phyloP scores from a whole-genome alignment of 176 grass and related monocot species.

The Ensete glaucum region DNA sequence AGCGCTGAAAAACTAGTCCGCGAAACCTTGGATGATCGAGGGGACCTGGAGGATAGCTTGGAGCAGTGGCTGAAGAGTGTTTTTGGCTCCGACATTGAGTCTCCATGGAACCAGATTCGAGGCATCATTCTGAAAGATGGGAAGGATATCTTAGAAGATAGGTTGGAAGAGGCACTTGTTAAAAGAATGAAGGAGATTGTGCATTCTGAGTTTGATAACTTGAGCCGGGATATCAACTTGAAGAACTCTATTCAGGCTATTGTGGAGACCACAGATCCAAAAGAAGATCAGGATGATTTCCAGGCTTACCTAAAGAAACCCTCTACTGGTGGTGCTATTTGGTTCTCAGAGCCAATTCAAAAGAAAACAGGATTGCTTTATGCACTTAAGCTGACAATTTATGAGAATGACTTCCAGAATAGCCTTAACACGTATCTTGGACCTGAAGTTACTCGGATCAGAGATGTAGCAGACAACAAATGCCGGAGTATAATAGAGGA shows the following conservation, averaged over 20 bases:
- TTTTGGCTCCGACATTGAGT: constrained; percentile 85
- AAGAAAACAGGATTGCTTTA: constrained; percentile 77
- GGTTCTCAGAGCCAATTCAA: constrained; percentile 86
- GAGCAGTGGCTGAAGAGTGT: constrained; percentile 87
- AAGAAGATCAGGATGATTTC: constrained; percentile 51
- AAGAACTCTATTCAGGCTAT: constrained; percentile 55
- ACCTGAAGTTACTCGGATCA: constrained; percentile 67
- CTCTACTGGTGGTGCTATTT: constrained; percentile 45
- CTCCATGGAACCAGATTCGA: constrained; percentile 88
- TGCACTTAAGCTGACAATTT: constrained; percentile 71
- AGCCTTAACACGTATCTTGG: constrained; percentile 73
- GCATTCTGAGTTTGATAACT: constrained; percentile 56
- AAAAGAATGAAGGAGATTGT: constrained; percentile 78
- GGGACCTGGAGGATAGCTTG: constrained; percentile 66
- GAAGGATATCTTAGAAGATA: constrained; percentile 84
- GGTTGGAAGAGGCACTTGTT: constrained; percentile 77
- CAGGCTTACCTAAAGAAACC: constrained; percentile 43
- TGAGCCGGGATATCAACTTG: constrained; percentile 47
- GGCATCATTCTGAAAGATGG: constrained; percentile 70
- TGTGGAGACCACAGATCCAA: constrained; percentile 28
- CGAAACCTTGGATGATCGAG: constrained; percentile 52
- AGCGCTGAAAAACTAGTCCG: constrained; percentile 56
- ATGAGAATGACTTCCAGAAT: constrained; percentile 80
- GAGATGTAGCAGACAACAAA: constrained; percentile 81
- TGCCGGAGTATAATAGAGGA: constrained; percentile 88